Evolutionary conservation across 371 early-diverging fungal genomes (phyloP), one percentile per base, ranked within the genome.

Genomic region (Apophysomyces ossiformis): DNA sequence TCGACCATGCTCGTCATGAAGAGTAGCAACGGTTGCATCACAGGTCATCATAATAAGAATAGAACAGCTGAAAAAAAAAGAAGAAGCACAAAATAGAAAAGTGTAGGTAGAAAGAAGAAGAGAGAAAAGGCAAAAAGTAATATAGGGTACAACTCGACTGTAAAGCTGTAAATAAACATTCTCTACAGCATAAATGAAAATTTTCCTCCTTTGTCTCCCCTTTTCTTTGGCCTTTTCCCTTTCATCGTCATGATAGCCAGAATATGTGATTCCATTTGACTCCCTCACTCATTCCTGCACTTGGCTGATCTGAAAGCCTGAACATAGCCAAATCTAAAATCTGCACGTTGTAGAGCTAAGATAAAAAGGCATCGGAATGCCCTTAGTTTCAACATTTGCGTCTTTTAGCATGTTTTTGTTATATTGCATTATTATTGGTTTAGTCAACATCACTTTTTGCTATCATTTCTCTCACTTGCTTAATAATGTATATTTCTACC

Each of bases 391-490:
- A 26, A 26, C 32, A 26, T 1, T 26, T 2, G 32, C 32, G 32
- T 26, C 32, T 26, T 26, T 26, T 26, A 26, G 32, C 32, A 2
- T 26, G 32, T 26, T 26, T 26, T 13, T 6, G 16, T 45, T n/a
- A 56, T 21, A 1, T 8, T 39, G 26, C 36, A 44, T 47, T 37
- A 60, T 56, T 18, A 54, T 58, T 4, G 59, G 16, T 16, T 70
- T 66, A 11, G 56, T 66, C 5, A 41, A n/a, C 21, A 37, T 43
- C 6, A 45, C 60, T 26, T 63, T 60, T 12, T 69, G 61, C 38
- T 43, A 47, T 35, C 37, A 38, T 37, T 39, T 38, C 37, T 15
- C 18, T n/a, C 12, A 58, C 37, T 39, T 58, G 58, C 58, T 50
- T 50, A 50, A 50, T 50, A 50, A 50, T 50, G 9, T 50, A 26